Evolutionary conservation across 2,329 filamentous ascomycete species (phyloP).

Genomic region (Huntiella moniliformis): DNA sequence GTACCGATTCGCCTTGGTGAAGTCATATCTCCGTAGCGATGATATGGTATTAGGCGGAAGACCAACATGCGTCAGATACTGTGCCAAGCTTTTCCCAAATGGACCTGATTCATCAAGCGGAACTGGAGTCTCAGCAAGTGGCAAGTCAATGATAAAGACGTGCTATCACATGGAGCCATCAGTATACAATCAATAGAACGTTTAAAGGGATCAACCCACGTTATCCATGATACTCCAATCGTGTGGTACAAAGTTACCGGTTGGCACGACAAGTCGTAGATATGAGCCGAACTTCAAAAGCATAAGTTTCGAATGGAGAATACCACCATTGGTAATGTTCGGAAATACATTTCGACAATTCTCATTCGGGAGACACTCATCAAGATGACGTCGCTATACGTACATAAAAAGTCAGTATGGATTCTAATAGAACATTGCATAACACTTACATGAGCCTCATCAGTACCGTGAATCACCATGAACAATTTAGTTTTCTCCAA

Average conservation of each 20-base stretch:
- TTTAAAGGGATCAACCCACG: conserved; percentile 22
- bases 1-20: conserved; percentile 48
- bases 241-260: conserved; percentile 65
- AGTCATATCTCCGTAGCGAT: conserved; percentile 66
- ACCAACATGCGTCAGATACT: conserved; percentile 50
- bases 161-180: conserved; percentile 27
- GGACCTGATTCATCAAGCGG: conserved; percentile 15
- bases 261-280: conserved; percentile 66
- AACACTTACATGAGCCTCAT: conserved; percentile 30
- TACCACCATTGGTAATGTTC: conserved; percentile 51
- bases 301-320: conserved; percentile 92
- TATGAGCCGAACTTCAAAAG: conserved; percentile 59
- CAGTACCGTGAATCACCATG: conserved; percentile 36
- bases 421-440: background rate
- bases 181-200: conserved; percentile 1
- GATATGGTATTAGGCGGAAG: conserved; percentile 44
- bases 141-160: conserved; percentile 84
- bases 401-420: background rate
- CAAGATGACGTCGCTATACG: conserved; percentile 29
- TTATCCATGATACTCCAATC: conserved; percentile 93
- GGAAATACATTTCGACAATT: conserved; percentile 61
- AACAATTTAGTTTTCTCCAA: conserved; percentile 39
- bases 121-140: conserved; percentile 23
- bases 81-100: conserved; percentile 52
- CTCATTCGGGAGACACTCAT: conserved; percentile 29